Conservation (phyloP, 495 filamentous ascomycete species). For the Chaetomium cochliodes region DNA sequence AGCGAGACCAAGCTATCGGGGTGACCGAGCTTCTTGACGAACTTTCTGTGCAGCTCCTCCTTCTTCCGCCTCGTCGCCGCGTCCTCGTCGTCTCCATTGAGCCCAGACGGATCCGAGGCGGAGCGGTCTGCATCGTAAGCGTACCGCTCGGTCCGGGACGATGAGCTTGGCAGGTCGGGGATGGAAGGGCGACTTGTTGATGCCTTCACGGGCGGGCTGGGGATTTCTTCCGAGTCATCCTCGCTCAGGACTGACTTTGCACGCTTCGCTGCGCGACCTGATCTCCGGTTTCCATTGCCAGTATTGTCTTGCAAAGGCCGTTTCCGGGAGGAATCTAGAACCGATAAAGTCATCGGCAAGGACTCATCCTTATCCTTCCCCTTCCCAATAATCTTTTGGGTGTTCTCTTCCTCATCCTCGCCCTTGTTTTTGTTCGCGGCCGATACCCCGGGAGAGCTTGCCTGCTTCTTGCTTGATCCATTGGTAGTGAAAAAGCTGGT, state of each 20-base stretch:
- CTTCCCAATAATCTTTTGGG: not conserved
- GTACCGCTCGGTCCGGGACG: slow-evolving; percentile 47
- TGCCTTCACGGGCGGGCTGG: slow-evolving; percentile 9
- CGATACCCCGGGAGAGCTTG: slow-evolving; percentile 19
- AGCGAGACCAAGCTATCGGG: slow-evolving; percentile 75
- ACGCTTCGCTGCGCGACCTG: slow-evolving; percentile 43
- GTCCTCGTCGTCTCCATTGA: slow-evolving; percentile 53
- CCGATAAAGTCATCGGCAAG: slow-evolving; percentile 11
- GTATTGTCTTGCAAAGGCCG: slow-evolving; percentile 47
- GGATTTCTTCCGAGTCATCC: slow-evolving; percentile 21
- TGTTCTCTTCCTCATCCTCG: not conserved
- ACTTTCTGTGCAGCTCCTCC: slow-evolving; percentile 76
- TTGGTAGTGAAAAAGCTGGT: slow-evolving; percentile 76
- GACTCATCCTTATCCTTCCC: not conserved
- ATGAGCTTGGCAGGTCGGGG: slow-evolving; percentile 19
- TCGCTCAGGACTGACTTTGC: slow-evolving; percentile 36
- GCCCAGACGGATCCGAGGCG: slow-evolving; percentile 20
- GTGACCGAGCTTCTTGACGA: slow-evolving; percentile 83
- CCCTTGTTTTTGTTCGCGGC: slow-evolving; percentile 4
- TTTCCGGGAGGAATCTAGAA: slow-evolving; percentile 37
- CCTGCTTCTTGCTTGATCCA: slow-evolving; percentile 30
- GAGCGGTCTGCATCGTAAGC: slow-evolving; percentile 41
- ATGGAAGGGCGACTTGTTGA: slow-evolving; percentile 8
- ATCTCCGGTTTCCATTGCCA: slow-evolving; percentile 38
- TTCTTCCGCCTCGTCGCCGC: slow-evolving; percentile 49